Base-by-base conservation (phyloP, 257 asterid genomes). In the Anisodus acutangulus region DNA sequence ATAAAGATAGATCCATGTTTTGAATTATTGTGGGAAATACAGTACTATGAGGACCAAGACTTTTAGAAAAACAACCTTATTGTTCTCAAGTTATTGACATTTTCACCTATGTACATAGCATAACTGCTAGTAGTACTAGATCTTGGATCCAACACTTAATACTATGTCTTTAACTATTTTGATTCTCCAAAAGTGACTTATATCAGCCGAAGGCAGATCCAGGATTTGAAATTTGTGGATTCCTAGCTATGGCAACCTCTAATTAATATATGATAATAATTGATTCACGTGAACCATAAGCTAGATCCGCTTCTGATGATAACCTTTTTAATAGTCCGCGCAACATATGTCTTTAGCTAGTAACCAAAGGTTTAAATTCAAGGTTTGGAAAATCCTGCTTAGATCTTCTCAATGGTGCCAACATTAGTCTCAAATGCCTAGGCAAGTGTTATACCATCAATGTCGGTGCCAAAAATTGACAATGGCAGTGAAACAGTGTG, bases 401-500 rank as follows among this genome's bases (percentile, higher is more conserved):
- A 83, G 66, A 88, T 11, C 76, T 54, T 83, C 72, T 85, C 69
- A 83, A 88, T 72, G 11, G 84, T 83, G 6, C 45, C 69, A 10
- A 55, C 31, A 57, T 83, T 87, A 70, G 85, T 72, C 47, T 85
- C 85, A 67, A 87, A 85, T 3, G 85, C 74, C 60, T 54, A 80
- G n/a, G 86, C 85, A 85, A 87, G 78, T 58, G 81, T 66, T 15
- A 12, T 57, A 26, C 85, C 90, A 4, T 82, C 88, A 79, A 88
- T 82, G 8, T 83, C 85, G 3, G 85, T 10, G 5, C 54, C 57
- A 45, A 88, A 88, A 71, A 86, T 58, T 6, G 72, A 66, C 4
- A 49, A 3, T 0, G 91, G 89, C 37, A 88, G 26, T 0, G 86
- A 62, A 3, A 82, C 85, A 7, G 85, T 58, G 37, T 88, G 88